phyloP scores from a whole-genome alignment of 164 flowering plant species.

The Taxillus chinensis region DNA sequence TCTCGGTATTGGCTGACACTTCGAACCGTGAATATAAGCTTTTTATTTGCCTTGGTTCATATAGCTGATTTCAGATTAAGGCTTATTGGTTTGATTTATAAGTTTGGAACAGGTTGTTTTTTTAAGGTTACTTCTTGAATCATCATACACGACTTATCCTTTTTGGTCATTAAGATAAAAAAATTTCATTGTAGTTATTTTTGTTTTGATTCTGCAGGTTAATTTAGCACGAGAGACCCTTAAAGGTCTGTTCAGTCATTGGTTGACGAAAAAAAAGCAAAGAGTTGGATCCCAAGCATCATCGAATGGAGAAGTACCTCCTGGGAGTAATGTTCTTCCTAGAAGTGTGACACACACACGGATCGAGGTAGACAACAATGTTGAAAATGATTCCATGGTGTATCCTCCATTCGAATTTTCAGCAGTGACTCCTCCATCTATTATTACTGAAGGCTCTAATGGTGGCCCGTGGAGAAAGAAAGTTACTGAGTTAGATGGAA shows the following conservation, averaged over 20 bases:
- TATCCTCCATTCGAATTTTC: slow-evolving; percentile 92
- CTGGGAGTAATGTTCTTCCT: slow-evolving; percentile 47
- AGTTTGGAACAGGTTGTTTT: too few relatives aligned
- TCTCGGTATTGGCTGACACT: too few relatives aligned
- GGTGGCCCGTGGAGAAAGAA: slow-evolving; percentile 99
- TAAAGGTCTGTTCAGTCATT: slow-evolving; percentile 76
- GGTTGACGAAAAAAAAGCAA: slow-evolving; percentile 70
- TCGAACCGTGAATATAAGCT: too few relatives aligned
- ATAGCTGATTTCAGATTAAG: too few relatives aligned
- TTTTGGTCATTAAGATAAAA: neutral
- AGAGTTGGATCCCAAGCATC: slow-evolving; percentile 54
- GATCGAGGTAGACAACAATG: slow-evolving; percentile 59
- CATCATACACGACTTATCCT: too few relatives aligned
- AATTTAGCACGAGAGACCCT: slow-evolving; percentile 95
- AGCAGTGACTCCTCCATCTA: slow-evolving; percentile 72
- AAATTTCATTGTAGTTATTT: neutral
- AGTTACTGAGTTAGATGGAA: slow-evolving; percentile 81
- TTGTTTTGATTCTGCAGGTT: slow-evolving; percentile 40
- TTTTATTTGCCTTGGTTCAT: too few relatives aligned
- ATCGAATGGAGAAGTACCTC: slow-evolving; percentile 58
- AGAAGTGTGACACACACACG: slow-evolving; percentile 55
- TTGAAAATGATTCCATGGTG: slow-evolving; percentile 61
- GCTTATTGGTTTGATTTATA: too few relatives aligned
- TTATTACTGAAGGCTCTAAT: slow-evolving; percentile 94
- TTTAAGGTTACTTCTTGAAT: too few relatives aligned